A percentile compares a stretch with the other conserved stretches of the same genome.
Evolutionary conservation across 805 yeast genomes (phyloP).

Genomic region (Candida yuanshanica): DNA sequence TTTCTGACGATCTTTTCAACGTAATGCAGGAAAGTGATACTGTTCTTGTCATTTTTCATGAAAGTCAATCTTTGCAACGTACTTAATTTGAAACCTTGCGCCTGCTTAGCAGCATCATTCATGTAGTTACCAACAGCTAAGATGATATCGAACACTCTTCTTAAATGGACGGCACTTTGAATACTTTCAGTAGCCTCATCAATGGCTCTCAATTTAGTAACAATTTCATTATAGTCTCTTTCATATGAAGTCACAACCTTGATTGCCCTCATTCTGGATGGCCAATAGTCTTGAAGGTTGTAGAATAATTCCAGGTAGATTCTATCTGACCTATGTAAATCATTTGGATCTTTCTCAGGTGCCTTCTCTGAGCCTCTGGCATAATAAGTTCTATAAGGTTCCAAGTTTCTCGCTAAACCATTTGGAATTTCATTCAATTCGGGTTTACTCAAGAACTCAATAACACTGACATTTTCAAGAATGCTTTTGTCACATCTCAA

Average conservation of each 20-base stretch:
- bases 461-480: constrained; percentile 59
- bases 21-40: constrained; percentile 77
- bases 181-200: constrained; percentile 72
- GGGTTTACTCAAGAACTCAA: constrained; percentile 79
- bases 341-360: constrained; percentile 65
- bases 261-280: constrained; percentile 81
- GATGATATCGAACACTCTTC: constrained; percentile 74
- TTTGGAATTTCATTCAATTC: constrained; percentile 72
- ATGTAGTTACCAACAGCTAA: constrained; percentile 91
- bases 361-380: constrained; percentile 29
- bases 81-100: constrained; percentile 84
- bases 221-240: constrained; percentile 70
- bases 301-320: constrained; percentile 76
- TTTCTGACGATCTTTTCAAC: constrained; percentile 85
- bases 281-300: constrained; percentile 87
- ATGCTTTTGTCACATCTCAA: constrained; percentile 73
- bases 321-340: constrained; percentile 82
- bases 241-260: constrained; percentile 64
- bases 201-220: constrained; percentile 57
- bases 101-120: constrained; percentile 84
- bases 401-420: constrained; percentile 61
- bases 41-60: constrained; percentile 82
- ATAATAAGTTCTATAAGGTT: constrained; percentile 73
- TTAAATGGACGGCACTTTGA: constrained; percentile 59
- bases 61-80: constrained; percentile 88